Evolutionary conservation across 495 filamentous ascomycete genomes (phyloP).

Genomic region (Neurospora terricola): DNA sequence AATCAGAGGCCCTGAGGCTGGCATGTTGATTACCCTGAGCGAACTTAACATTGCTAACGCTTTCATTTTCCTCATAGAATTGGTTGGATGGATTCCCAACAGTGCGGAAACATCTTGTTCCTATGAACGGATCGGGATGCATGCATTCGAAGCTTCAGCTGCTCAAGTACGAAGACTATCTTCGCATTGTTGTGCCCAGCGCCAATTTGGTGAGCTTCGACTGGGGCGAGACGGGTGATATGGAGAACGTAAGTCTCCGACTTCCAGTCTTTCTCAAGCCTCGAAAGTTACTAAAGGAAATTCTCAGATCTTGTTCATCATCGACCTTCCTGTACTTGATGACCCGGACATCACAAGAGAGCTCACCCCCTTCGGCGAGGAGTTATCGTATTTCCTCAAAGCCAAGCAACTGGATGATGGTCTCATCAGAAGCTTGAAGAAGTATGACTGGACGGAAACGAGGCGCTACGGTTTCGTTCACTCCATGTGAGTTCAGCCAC

Average conservation of each 20-base stretch:
- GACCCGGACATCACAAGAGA: constrained; percentile 18
- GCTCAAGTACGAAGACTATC: constrained; percentile 55
- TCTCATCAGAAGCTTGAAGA: constrained; percentile 47
- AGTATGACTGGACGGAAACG: constrained; percentile 70
- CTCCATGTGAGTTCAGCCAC: constrained; percentile 43
- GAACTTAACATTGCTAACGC: not conserved
- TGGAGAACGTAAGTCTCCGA: constrained; percentile 58
- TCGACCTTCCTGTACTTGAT: constrained; percentile 62
- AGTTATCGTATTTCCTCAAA: constrained; percentile 60
- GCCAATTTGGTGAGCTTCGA: constrained; percentile 74
- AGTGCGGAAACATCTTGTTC: constrained; percentile 15
- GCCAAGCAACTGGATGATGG: constrained; percentile 55
- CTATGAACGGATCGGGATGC: constrained; percentile 36
- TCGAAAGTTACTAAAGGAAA: not conserved
- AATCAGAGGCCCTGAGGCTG: not conserved
- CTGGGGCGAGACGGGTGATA: constrained; percentile 71
- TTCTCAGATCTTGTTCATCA: constrained; percentile 60
- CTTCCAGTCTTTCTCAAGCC: not conserved
- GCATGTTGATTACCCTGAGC: not conserved
- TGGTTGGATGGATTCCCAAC: not conserved
- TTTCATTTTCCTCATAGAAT: not conserved
- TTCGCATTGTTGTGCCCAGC: constrained; percentile 69
- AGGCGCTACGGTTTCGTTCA: constrained; percentile 67
- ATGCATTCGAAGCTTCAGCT: constrained; percentile 93
- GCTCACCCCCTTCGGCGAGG: constrained; percentile 54